Evolutionary conservation across 1,284 basidiomycete species (phyloP).

Genomic region (Grifola frondosa): DNA sequence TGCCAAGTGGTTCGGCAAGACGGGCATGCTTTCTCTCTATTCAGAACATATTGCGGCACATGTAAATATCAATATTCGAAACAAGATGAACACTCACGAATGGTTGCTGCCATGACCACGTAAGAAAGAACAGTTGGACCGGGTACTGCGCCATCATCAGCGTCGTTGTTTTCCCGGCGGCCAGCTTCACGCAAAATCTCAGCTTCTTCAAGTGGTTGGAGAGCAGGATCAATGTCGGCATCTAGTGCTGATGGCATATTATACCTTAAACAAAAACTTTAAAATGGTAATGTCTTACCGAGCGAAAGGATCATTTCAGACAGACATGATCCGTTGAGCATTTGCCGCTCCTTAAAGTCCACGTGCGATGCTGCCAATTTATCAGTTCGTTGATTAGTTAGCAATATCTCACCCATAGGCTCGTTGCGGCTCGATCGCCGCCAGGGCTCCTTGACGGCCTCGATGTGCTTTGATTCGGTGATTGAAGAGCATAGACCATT

Average conservation of each 20-base stretch:
- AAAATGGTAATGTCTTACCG: background rate
- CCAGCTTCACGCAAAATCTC: background rate
- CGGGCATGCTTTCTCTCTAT: background rate
- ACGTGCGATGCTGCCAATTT: constrained; percentile 10
- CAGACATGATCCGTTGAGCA: constrained; percentile 8
- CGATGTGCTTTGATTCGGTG: constrained; percentile 22
- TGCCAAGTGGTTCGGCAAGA: background rate
- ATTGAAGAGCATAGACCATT: constrained; percentile 23
- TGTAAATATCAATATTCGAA: background rate
- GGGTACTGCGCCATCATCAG: background rate
- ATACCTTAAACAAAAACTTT: too few relatives aligned
- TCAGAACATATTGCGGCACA: too few relatives aligned
- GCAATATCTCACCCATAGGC: constrained; percentile 17
- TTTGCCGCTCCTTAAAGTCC: constrained; percentile 4
- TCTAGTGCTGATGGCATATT: constrained; percentile 1
- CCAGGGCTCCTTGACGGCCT: constrained; percentile 24
- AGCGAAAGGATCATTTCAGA: background rate
- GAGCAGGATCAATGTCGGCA: background rate
- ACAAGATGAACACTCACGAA: constrained; percentile 2
- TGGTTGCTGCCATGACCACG: constrained; percentile 1
- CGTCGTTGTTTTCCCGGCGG: background rate
- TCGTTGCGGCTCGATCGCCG: constrained; percentile 15
- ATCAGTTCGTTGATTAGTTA: constrained; percentile 14
- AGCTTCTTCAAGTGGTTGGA: background rate
- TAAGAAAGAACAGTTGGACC: background rate